These are phyloP conservation scores for Podaxis pistillaris DNA, from an alignment of 768 basidiomycete species.

Conservation along the genomic window DNA sequence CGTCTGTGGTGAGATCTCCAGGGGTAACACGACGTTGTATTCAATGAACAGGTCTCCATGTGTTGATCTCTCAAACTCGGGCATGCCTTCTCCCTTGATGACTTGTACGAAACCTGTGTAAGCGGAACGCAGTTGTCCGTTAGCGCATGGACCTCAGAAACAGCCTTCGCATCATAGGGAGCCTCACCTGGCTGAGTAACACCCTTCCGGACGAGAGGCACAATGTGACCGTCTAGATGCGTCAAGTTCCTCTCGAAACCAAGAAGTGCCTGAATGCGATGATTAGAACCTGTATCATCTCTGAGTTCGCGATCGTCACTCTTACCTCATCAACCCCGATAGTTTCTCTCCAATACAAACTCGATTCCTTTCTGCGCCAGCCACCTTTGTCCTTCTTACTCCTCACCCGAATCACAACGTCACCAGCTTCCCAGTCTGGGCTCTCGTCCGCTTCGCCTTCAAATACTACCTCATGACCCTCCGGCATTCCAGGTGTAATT, in stretches of 20 bases:
- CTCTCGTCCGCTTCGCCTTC: slow-evolving; percentile 97
- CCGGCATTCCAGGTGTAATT: slow-evolving; percentile 84
- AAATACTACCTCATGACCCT: slow-evolving; percentile 89
- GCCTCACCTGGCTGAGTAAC: slow-evolving; percentile 88
- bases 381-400: slow-evolving; percentile 76
- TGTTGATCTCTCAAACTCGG: slow-evolving; percentile 54
- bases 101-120: slow-evolving; percentile 78
- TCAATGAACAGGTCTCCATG: slow-evolving; percentile 90
- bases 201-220: slow-evolving; percentile 66
- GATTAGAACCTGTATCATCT: neutral
- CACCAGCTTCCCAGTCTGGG: slow-evolving; percentile 95
- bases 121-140: neutral
- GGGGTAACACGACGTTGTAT: slow-evolving; percentile 89
- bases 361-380: slow-evolving; percentile 87
- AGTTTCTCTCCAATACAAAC: slow-evolving; percentile 89
- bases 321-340: slow-evolving; percentile 88
- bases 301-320: neutral
- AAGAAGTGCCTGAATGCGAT: slow-evolving; percentile 70
- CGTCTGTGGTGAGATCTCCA: slow-evolving; percentile 62
- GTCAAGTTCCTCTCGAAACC: slow-evolving; percentile 94
- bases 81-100: slow-evolving; percentile 90
- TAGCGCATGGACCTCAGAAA: neutral
- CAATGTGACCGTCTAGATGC: slow-evolving; percentile 84
- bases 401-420: slow-evolving; percentile 83
- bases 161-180: neutral